Conservation (phyloP, 352 stramenopile genomes). For the Phytophthora syringae region DNA sequence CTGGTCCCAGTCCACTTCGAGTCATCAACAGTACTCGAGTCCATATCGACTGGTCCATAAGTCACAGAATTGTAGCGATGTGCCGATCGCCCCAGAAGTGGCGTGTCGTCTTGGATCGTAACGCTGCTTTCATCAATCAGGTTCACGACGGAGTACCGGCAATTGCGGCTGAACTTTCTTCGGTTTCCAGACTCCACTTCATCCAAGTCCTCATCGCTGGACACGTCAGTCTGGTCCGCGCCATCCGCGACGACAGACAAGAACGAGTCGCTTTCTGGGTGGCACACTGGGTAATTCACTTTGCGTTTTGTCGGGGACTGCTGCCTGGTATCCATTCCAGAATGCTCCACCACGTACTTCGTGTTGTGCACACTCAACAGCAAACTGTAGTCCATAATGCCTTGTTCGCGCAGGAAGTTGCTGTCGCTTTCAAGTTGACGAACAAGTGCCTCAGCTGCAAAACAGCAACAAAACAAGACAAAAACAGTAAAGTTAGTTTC, state of each 20-base stretch:
- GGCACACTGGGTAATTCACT: constrained; percentile 74
- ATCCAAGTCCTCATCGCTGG: constrained; percentile 60
- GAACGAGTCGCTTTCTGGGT: constrained; percentile 60
- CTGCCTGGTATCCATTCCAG: constrained; percentile 40
- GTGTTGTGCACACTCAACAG: constrained; percentile 87
- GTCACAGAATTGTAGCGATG: constrained; percentile 61
- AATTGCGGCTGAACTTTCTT: constrained; percentile 67
- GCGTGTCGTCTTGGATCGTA: constrained; percentile 45
- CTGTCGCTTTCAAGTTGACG: constrained; percentile 74
- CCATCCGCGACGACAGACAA: constrained; percentile 42
- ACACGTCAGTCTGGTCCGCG: constrained; percentile 42
- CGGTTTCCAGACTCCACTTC: constrained; percentile 62
- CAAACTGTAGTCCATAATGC: constrained; percentile 92
- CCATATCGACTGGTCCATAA: constrained; percentile 32
- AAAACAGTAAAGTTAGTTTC: background rate
- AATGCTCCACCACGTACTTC: constrained; percentile 84
- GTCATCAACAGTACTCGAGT: constrained; percentile 35
- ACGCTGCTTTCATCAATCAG: constrained; percentile 47
- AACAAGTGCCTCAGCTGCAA: constrained; percentile 60
- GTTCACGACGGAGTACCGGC: constrained; percentile 75
- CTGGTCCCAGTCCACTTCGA: constrained; percentile 64
- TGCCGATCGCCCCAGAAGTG: constrained; percentile 43
- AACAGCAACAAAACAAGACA: background rate
- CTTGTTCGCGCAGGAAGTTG: constrained; percentile 75
- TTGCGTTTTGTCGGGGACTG: constrained; percentile 75